A percentile compares a stretch with the other conserved stretches of the same genome.
Conservation (phyloP, 495 filamentous ascomycete genomes). For the Hypoxylon subgilvum region DNA sequence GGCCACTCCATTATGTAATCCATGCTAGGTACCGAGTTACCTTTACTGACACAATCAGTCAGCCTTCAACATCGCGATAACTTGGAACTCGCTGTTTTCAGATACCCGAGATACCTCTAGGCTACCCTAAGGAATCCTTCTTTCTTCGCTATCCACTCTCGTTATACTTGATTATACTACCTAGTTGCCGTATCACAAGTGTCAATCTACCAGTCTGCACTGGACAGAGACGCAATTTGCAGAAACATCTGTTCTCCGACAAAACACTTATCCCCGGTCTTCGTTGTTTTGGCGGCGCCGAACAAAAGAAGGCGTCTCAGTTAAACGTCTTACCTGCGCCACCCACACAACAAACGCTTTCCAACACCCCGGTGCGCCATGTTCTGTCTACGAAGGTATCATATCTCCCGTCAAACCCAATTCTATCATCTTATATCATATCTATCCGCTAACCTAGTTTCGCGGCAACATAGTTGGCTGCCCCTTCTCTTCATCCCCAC, state of each 20-base stretch:
- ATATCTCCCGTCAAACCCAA: neutral
- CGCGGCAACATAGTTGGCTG: conserved; percentile 61
- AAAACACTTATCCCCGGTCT: neutral
- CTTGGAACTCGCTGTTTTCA: too few relatives aligned
- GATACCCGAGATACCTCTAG: too few relatives aligned
- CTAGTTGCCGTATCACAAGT: too few relatives aligned
- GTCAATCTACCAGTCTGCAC: too few relatives aligned
- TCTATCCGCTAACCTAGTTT: neutral
- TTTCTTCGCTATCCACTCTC: too few relatives aligned
- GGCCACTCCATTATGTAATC: too few relatives aligned
- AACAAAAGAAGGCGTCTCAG: conserved; percentile 11
- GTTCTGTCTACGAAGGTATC: conserved; percentile 85
- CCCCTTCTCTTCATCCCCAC: conserved; percentile 77
- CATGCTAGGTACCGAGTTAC: too few relatives aligned
- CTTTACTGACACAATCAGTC: too few relatives aligned
- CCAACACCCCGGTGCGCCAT: conserved; percentile 52
- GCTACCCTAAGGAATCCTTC: too few relatives aligned
- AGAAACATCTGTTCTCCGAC: neutral
- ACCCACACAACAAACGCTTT: conserved; percentile 18
- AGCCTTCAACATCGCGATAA: too few relatives aligned
- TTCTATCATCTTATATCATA: neutral
- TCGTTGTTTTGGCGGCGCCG: conserved; percentile 16
- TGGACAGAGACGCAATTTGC: too few relatives aligned
- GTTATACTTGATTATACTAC: too few relatives aligned
- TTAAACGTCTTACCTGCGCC: conserved; percentile 12